phyloP scores from a whole-genome alignment of 441 rosid species.

The Pelargonium myrrhifolium region DNA sequence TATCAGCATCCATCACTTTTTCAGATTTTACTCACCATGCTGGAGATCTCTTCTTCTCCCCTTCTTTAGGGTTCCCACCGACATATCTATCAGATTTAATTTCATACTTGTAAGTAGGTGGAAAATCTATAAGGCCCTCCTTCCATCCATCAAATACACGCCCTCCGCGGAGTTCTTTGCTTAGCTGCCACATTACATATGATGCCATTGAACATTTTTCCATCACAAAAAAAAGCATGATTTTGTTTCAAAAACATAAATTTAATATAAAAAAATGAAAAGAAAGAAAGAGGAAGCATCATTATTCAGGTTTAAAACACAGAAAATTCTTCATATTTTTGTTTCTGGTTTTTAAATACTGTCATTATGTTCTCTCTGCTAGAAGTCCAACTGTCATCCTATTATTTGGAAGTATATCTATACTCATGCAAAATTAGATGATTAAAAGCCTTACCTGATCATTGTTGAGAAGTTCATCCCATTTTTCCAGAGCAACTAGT shows the following conservation, averaged over 20 bases:
- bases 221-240: neutral
- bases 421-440: neutral
- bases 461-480: slow-evolving; percentile 70
- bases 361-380: too few relatives aligned
- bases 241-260: neutral
- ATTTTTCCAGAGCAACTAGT: slow-evolving; percentile 58
- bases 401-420: neutral
- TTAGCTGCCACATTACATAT: slow-evolving; percentile 42
- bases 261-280: neutral
- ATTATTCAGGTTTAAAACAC: too few relatives aligned
- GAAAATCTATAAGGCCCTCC: slow-evolving; percentile 75
- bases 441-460: slow-evolving; percentile 56
- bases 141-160: slow-evolving; percentile 88
- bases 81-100: slow-evolving; percentile 65
- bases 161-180: slow-evolving; percentile 60
- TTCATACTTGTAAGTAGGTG: slow-evolving; percentile 96
- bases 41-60: slow-evolving; percentile 90
- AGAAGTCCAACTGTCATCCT: neutral
- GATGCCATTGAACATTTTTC: slow-evolving; percentile 14
- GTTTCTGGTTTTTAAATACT: too few relatives aligned
- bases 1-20: neutral
- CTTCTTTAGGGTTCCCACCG: slow-evolving; percentile 70
- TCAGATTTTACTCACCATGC: slow-evolving; percentile 58
- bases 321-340: too few relatives aligned
- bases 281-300: too few relatives aligned